Base-by-base conservation (phyloP, 306 rosid genomes). In the Oemleria cerasiformis region DNA sequence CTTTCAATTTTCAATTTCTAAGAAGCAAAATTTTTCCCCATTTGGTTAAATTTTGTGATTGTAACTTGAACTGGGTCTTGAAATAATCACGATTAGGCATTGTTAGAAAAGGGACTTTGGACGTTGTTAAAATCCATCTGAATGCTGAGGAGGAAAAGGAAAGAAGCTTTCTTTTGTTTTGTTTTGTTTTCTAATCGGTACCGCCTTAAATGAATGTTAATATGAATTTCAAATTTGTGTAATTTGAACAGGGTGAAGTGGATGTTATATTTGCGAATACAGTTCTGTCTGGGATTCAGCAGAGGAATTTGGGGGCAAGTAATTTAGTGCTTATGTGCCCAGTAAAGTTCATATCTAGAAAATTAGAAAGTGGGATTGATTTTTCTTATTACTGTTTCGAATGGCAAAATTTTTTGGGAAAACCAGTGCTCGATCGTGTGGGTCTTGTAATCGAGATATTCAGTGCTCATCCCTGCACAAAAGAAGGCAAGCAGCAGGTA, bases 391-490 rank as follows among this genome's bases (percentile, higher is more conserved):
- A 1, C 6, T 65, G 13, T 62, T 72, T 30, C 65, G 44, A 58
- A 48, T 83, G 64, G 70, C 85, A 94, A 95, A 62, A 87, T 54
- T 78, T 84, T 55, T 88, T 88, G 96, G 77, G 75, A 2, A 87
- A 80, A 73, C 97, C 97, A 34, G 99, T 94, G 12, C 64, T 94
- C 70, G 99, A 94, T 60, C 97, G 96, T 19, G 85, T 91, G 49
- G 92, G 96, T 30, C 97, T 94, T 76, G 91, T 94, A 71, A 94
- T 91, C 44, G 99, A 91, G 92, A 94, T 94, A 70, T 94, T 94
- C 80, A 91, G 87, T 84, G 96, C 91, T 60, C 99, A 89, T 84
- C 96, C 97, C 58, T 84, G 55, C 73, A 87, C 97, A 15, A 94
- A 86, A 77, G 97, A 94, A 83, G 97, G 87, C 5, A 91, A 85